phyloP scores from a whole-genome alignment of 257 asterid species.

The Capsicum chinense region DNA sequence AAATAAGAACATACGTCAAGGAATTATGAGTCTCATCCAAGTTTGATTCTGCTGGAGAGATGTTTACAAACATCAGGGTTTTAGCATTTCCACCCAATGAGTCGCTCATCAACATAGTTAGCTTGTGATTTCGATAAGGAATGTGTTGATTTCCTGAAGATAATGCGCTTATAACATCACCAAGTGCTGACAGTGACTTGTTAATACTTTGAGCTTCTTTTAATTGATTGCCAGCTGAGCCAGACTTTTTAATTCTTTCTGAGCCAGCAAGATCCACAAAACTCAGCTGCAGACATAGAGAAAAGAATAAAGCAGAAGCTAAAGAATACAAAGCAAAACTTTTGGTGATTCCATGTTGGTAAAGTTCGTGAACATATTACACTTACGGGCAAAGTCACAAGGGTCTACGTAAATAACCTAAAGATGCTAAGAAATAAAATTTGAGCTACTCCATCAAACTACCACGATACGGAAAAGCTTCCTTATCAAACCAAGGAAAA shows the following conservation, averaged over 20 bases:
- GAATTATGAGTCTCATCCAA: conserved; percentile 95
- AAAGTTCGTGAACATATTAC: not conserved
- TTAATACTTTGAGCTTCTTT: conserved; percentile 99
- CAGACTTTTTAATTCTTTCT: conserved; percentile 89
- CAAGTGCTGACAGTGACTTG: conserved; percentile 95
- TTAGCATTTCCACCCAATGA: conserved; percentile 98
- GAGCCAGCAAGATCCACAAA: conserved; percentile 99
- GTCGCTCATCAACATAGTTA: conserved; percentile 98
- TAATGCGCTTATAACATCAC: conserved; percentile 93
- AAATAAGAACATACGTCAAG: conserved; percentile 56
- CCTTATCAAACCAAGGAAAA: not conserved
- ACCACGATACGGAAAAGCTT: not conserved
- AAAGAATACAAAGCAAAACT: not conserved
- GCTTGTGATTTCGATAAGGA: conserved; percentile 95
- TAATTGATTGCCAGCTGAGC: conserved; percentile 84
- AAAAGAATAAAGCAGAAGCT: conserved; percentile 13
- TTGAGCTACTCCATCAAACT: conserved; percentile 6
- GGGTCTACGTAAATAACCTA: not conserved
- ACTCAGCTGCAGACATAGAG: conserved; percentile 67
- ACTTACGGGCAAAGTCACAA: not conserved
- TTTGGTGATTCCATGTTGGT: not conserved
- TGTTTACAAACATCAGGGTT: conserved; percentile 91
- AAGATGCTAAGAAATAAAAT: not conserved
- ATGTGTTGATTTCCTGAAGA: conserved; percentile 87
- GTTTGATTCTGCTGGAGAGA: conserved; percentile 94